Conservation (phyloP, 2,329 filamentous ascomycete species). For the Thielaviopsis punctulata region DNA sequence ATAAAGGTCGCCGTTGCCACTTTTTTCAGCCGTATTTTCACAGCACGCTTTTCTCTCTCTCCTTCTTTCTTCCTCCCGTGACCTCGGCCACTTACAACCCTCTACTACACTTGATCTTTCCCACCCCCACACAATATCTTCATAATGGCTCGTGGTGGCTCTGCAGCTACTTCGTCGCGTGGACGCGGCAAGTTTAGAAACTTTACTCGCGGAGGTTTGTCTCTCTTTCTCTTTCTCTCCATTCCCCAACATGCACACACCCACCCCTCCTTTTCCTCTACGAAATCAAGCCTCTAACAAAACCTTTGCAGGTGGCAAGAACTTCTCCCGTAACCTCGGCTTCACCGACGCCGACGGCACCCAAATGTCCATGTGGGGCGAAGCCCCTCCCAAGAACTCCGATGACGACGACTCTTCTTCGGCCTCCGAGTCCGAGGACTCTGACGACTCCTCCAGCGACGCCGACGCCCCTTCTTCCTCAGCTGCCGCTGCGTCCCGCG, state of each 20-base stretch:
- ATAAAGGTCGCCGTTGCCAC: no score
- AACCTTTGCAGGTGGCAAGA: constrained; percentile 59
- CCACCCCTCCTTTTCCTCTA: constrained; percentile 9
- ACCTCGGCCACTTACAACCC: background rate
- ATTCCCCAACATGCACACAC: background rate
- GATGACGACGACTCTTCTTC: constrained; percentile 32
- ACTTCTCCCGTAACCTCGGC: constrained; percentile 82
- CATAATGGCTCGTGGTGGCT: constrained; percentile 27
- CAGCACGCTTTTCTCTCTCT: background rate
- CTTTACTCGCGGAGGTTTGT: constrained; percentile 72
- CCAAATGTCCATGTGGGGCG: constrained; percentile 64
- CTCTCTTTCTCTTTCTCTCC: background rate
- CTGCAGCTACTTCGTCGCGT: constrained; percentile 37
- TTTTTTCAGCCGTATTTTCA: background rate
- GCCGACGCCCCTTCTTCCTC: constrained; percentile 27
- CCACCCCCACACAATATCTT: background rate
- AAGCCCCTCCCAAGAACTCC: constrained; percentile 25
- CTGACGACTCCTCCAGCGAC: constrained; percentile 30
- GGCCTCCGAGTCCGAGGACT: constrained; percentile 34
- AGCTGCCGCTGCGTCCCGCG: constrained; percentile 44
- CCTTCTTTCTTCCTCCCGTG: background rate
- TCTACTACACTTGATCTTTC: background rate
- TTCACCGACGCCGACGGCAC: constrained; percentile 82
- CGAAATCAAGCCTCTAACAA: constrained; percentile 7
- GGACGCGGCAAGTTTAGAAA: constrained; percentile 91